Conservation (phyloP, 208 protist species). For the Acanthamoeba culbertsoni region DNA sequence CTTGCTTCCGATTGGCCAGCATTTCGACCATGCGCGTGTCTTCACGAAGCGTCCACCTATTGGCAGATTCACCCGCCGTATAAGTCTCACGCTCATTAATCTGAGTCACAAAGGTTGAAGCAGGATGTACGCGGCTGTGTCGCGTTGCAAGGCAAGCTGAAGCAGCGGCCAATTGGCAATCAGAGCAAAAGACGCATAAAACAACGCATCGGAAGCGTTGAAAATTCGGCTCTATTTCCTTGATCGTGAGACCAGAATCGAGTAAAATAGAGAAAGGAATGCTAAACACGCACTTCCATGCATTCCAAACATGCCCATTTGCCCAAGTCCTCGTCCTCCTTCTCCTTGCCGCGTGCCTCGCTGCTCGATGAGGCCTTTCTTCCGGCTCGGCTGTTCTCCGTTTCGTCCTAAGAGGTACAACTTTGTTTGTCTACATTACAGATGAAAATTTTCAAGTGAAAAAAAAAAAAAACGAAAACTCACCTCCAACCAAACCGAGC, state of each 20-base stretch:
- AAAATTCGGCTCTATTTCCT: slow-evolving; percentile 80
- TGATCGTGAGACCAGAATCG: slow-evolving; percentile 76
- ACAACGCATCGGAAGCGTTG: slow-evolving; percentile 86
- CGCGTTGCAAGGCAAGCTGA: slow-evolving; percentile 73
- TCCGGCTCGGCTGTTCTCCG: too few relatives aligned
- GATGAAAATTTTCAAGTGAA: not conserved
- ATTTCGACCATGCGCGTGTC: slow-evolving; percentile 12
- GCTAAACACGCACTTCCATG: not conserved
- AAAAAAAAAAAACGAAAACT: not conserved
- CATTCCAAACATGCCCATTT: slow-evolving; percentile 22
- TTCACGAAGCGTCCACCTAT: slow-evolving; percentile 63
- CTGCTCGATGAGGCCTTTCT: not conserved
- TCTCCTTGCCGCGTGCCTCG: not conserved
- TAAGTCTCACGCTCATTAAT: too few relatives aligned
- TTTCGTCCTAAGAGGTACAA: too few relatives aligned
- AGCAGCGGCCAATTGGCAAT: slow-evolving; percentile 77
- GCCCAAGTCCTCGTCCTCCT: slow-evolving; percentile 17
- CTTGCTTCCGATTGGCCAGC: slow-evolving; percentile 50
- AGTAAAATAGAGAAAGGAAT: not conserved
- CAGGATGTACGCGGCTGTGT: slow-evolving; percentile 46
- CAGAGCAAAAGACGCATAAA: slow-evolving; percentile 82
- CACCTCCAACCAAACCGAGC: slow-evolving; percentile 76
- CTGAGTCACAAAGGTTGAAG: not conserved
- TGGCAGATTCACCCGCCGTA: too few relatives aligned
- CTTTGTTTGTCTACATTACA: not conserved